Evolutionary conservation across 768 basidiomycete species (phyloP).

Genomic region (Tricholoma terreum): DNA sequence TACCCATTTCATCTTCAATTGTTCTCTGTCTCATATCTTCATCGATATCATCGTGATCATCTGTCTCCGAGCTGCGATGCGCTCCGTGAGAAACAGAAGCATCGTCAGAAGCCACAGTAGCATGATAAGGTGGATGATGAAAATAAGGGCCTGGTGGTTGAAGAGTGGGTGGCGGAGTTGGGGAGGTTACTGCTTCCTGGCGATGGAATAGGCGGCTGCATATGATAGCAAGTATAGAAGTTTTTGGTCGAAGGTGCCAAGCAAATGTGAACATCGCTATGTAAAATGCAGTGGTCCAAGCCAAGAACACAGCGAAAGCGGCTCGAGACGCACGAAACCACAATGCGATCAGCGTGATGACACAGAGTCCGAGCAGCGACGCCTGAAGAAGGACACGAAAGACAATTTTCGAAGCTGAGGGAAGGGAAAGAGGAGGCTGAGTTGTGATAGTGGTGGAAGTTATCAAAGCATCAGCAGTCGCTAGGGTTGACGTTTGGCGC

Average conservation of each 20-base stretch:
- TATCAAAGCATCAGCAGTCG: constrained; percentile 42
- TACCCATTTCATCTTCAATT: constrained; percentile 79
- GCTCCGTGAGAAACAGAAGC: constrained; percentile 32
- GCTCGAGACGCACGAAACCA: constrained; percentile 54
- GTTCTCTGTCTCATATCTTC: constrained; percentile 69
- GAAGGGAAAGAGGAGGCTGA: constrained; percentile 22
- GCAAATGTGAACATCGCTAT: constrained; percentile 47
- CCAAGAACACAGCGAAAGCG: constrained; percentile 62
- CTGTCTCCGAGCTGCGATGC: constrained; percentile 52
- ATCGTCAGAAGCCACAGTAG: constrained; percentile 41
- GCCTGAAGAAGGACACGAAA: constrained; percentile 55
- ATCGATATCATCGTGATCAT: constrained; percentile 67
- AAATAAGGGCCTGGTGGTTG: constrained; percentile 65
- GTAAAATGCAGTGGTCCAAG: constrained; percentile 62
- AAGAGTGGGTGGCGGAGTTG: constrained; percentile 37
- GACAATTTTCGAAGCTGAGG: constrained; percentile 33
- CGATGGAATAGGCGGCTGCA: constrained; percentile 37
- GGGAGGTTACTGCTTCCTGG: constrained; percentile 24
- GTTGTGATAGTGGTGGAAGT: background rate
- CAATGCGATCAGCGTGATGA: constrained; percentile 55
- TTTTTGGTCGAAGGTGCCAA: constrained; percentile 54
- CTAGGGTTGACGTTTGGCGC: constrained; percentile 46
- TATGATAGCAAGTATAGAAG: constrained; percentile 54
- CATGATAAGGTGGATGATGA: constrained; percentile 63
- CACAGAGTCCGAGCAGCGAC: constrained; percentile 55